Percentiles rank a stretch among this genome's conserved stretches.
phyloP scores from a whole-genome alignment of 768 basidiomycete species.

The Tricholoma bakamatsutake region DNA sequence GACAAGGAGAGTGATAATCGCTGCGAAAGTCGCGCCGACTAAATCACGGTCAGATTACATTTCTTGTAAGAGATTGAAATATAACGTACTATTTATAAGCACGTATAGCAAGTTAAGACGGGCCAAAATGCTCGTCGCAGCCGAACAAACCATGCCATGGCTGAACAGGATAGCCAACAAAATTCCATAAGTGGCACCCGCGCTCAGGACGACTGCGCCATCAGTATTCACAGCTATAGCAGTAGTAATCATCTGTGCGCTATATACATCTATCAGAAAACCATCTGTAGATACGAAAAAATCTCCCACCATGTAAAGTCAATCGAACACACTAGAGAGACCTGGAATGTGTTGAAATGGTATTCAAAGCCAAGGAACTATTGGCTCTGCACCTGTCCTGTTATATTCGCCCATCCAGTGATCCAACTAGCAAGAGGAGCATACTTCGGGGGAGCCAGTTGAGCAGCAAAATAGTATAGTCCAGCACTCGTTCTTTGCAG shows the following conservation, averaged over 20 bases:
- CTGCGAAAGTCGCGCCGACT: slow-evolving; percentile 64
- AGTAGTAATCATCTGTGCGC: slow-evolving; percentile 74
- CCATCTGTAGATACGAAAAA: background rate
- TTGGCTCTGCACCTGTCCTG: background rate
- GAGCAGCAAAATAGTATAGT: slow-evolving; percentile 74
- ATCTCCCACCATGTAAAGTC: slow-evolving; percentile 47
- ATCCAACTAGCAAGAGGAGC: slow-evolving; percentile 63
- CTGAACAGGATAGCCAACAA: slow-evolving; percentile 55
- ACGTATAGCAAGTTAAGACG: slow-evolving; percentile 69
- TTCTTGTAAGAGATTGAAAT: background rate
- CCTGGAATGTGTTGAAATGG: slow-evolving; percentile 13
- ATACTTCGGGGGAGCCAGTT: slow-evolving; percentile 57
- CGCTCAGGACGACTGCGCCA: slow-evolving; percentile 43
- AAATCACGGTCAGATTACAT: background rate
- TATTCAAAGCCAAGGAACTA: background rate
- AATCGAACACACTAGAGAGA: slow-evolving; percentile 65
- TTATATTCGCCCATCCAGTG: slow-evolving; percentile 28
- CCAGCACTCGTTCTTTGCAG: slow-evolving; percentile 64
- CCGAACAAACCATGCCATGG: slow-evolving; percentile 69
- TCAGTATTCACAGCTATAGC: slow-evolving; percentile 59
- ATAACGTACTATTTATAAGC: slow-evolving; percentile 48
- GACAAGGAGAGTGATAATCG: slow-evolving; percentile 55
- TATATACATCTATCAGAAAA: background rate
- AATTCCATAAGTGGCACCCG: slow-evolving; percentile 64
- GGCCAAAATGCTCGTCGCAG: slow-evolving; percentile 59